Conservation (phyloP, 495 filamentous ascomycete genomes). For the Staphylotrichum longicolle region DNA sequence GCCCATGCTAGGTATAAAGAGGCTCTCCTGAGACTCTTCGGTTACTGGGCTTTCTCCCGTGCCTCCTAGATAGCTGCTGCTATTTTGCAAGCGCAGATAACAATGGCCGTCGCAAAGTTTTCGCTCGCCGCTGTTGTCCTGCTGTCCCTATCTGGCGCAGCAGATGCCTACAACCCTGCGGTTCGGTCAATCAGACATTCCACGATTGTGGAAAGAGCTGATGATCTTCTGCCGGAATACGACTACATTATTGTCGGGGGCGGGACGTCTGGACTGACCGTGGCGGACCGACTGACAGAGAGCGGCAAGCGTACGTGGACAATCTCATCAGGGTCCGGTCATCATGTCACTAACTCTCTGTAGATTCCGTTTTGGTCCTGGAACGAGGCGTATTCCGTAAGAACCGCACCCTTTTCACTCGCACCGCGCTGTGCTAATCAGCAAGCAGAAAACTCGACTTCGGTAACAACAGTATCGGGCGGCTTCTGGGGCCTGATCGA, state of each 20-base stretch:
- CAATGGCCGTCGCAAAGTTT: slow-evolving; percentile 7
- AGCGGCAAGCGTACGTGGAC: slow-evolving; percentile 16
- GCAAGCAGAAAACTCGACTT: slow-evolving; percentile 17
- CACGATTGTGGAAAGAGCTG: slow-evolving; percentile 3
- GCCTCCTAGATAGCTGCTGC: not conserved
- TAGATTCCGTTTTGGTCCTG: slow-evolving; percentile 27
- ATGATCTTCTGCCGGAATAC: slow-evolving; percentile 21
- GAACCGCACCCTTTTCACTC: not conserved
- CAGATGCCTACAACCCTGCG: not conserved
- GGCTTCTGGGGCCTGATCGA: slow-evolving; percentile 23
- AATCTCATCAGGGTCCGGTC: too few species aligned
- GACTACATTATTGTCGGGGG: slow-evolving; percentile 42
- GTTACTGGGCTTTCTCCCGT: not conserved
- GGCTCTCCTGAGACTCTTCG: too few species aligned
- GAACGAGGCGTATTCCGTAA: slow-evolving; percentile 23
- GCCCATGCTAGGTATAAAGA: not conserved
- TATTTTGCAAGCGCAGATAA: not conserved
- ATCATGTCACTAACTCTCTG: not conserved
- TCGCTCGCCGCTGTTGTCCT: slow-evolving; percentile 6
- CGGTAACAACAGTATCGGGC: slow-evolving; percentile 16
- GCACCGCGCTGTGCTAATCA: not conserved
- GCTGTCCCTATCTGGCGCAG: not conserved
- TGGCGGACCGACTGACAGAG: slow-evolving; percentile 47
- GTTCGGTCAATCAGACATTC: not conserved
- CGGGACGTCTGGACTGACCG: slow-evolving; percentile 44